Conservation (phyloP, 1,139 yeast genomes). For the Arxiozyma heterogenica region DNA sequence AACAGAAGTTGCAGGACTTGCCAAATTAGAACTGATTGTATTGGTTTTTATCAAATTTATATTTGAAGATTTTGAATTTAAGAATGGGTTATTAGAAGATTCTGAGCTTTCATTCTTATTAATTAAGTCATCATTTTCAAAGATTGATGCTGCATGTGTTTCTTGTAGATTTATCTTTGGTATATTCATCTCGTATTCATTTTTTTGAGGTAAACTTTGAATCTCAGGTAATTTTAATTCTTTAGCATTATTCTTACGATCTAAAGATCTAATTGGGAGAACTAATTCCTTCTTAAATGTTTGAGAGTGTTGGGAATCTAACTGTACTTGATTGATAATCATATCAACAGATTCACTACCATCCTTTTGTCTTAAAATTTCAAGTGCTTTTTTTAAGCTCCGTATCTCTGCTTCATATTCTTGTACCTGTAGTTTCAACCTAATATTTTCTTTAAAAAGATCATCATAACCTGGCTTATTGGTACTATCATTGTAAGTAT, state of each 20-base stretch:
- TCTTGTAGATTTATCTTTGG: not conserved
- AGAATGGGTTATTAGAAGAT: constrained; percentile 5
- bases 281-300: constrained; percentile 10
- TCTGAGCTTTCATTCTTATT: not conserved
- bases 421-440: constrained; percentile 20
- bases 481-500: constrained; percentile 3
- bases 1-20: constrained; percentile 31
- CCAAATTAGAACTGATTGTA: constrained; percentile 3
- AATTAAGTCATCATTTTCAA: not conserved
- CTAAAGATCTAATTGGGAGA: constrained; percentile 27
- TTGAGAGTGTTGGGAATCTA: not conserved
- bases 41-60: not conserved
- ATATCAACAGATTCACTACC: constrained; percentile 7
- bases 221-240: constrained; percentile 8
- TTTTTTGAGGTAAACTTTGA: not conserved
- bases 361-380: constrained; percentile 7
- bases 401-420: constrained; percentile 23
- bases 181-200: not conserved
- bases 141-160: not conserved
- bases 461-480: constrained; percentile 23
- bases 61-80: not conserved
- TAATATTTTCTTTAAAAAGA: constrained; percentile 26
- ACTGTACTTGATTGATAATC: constrained; percentile 9
- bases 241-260: constrained; percentile 18
- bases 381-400: constrained; percentile 16